phyloP scores from a whole-genome alignment of 768 basidiomycete species.

The Boletus edulis region DNA sequence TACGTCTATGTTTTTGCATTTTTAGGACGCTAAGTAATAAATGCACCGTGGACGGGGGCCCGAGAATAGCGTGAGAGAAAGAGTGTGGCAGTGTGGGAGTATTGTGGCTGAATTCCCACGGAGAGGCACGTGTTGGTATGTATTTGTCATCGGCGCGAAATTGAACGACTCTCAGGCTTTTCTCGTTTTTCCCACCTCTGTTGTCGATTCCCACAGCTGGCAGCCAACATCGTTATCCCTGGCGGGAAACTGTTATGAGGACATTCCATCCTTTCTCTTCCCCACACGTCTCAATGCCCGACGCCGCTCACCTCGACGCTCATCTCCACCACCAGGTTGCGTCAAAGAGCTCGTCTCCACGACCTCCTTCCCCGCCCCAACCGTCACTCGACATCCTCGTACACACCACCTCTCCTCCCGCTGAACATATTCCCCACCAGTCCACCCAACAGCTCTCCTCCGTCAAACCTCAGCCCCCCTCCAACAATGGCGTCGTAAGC shows the following conservation, averaged over 20 bases:
- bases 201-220: conserved; percentile 45
- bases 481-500: conserved; percentile 25
- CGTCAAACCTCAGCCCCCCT: conserved; percentile 20
- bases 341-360: conserved; percentile 47
- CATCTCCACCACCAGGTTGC: conserved; percentile 29
- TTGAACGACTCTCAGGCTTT: conserved; percentile 29
- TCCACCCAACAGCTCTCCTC: conserved; percentile 32
- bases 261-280: conserved; percentile 43
- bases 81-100: conserved; percentile 7
- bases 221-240: conserved; percentile 36
- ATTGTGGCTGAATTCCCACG: conserved; percentile 31
- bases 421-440: conserved; percentile 32
- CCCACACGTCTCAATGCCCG: conserved; percentile 41
- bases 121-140: conserved; percentile 28
- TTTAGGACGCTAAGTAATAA: conserved; percentile 24
- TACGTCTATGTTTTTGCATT: conserved; percentile 4
- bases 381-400: conserved; percentile 41
- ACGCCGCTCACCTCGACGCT: conserved; percentile 34
- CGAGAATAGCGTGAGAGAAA: background rate
- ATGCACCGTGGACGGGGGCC: background rate
- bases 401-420: conserved; percentile 26
- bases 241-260: conserved; percentile 44
- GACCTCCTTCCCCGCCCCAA: conserved; percentile 41
- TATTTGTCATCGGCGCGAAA: conserved; percentile 4
- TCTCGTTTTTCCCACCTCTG: conserved; percentile 46